Evolutionary conservation across 2,329 filamentous ascomycete genomes (phyloP), one percentile per base, ranked within the genome.

Genomic region (Chaetomium strumarium): DNA sequence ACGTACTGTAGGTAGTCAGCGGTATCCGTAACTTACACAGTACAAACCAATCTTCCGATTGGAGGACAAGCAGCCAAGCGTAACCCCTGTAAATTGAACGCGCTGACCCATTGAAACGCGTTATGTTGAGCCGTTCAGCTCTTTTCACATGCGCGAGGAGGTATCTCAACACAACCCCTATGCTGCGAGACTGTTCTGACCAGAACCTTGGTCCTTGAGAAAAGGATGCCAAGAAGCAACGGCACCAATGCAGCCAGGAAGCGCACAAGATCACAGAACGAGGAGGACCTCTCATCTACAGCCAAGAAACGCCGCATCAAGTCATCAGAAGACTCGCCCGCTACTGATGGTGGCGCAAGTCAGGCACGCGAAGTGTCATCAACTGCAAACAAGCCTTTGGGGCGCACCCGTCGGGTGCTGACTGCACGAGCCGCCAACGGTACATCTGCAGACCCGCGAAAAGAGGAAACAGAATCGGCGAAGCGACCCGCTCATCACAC

Each of bases 261-360:
- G 48, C 53, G 59, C 16, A 20, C 42, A 16, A 45, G 57, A 37
- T 16, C 38, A 13, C 49, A 55, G 43, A 51, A 53, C 42, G 60
- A 57, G 11, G 53, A 59, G 16, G 47, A 58, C n/a, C 51, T 54
- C 11, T 38, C 55, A 16, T 44, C 42, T 8, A 46, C 50, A 9
- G 46, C 55, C 40, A 62, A 62, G 41, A 58, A 55, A 49, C 57
- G 45, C 29, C 55, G 57, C 20, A 24, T 50, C 10, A 49, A 55
- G 20, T 5, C 41, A 14, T 47, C 51, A 33, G 30, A 29, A 8
- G 33, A 43, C 2, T 14, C 37, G 12, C 31, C 48, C 10, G 16
- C 39, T 36, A 34, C 16, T 10, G 39, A 13, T 43, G 29, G 11
- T 12, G 20, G 12, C 3, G 43, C 20, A 9, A 16, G 10, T 16